Percentiles rank a stretch among this genome's conserved stretches.
Evolutionary conservation across 139 green algal species (phyloP).

Genomic region (Chlorella sorokiniana): DNA sequence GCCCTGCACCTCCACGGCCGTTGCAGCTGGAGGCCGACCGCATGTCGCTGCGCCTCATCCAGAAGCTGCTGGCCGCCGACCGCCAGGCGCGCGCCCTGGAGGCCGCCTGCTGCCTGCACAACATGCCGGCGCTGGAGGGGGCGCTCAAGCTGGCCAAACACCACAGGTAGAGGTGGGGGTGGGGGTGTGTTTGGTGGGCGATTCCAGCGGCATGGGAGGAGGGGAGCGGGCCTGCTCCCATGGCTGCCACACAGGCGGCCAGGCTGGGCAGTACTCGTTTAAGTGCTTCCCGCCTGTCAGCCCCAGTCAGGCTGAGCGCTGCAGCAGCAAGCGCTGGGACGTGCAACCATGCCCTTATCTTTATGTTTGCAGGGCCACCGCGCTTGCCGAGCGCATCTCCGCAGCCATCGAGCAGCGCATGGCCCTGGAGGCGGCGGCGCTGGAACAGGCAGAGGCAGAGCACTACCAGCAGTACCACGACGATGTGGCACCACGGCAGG

Average conservation of each 20-base stretch:
- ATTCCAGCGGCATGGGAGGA: too few relatives aligned
- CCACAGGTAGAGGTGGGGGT: slow-evolving; percentile 32
- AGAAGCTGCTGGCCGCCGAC: slow-evolving; percentile 52
- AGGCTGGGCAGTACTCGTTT: too few relatives aligned
- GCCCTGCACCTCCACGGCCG: neutral
- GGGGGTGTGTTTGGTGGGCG: neutral
- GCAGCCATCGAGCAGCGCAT: slow-evolving; percentile 32
- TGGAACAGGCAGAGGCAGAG: neutral
- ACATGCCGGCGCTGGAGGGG: slow-evolving; percentile 44
- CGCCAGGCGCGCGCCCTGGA: slow-evolving; percentile 57
- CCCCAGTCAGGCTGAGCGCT: too few relatives aligned
- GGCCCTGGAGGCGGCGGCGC: slow-evolving; percentile 27
- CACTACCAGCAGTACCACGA: neutral
- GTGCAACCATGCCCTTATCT: neutral
- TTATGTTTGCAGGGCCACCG: neutral
- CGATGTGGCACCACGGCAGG: neutral
- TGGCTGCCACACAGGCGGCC: neutral
- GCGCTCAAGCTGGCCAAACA: slow-evolving; percentile 68
- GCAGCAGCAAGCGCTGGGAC: neutral
- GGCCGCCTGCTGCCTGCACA: slow-evolving; percentile 56
- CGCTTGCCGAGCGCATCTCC: slow-evolving; percentile 38
- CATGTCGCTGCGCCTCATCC: slow-evolving; percentile 31
- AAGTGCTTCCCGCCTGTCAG: too few relatives aligned
- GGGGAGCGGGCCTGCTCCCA: neutral
- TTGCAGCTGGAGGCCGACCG: slow-evolving; percentile 47